A percentile compares a stretch with the other conserved stretches of the same genome.
These are phyloP conservation scores for Starmerella stellata DNA, from an alignment of 805 yeast genomes.

Conservation along the genomic window DNA sequence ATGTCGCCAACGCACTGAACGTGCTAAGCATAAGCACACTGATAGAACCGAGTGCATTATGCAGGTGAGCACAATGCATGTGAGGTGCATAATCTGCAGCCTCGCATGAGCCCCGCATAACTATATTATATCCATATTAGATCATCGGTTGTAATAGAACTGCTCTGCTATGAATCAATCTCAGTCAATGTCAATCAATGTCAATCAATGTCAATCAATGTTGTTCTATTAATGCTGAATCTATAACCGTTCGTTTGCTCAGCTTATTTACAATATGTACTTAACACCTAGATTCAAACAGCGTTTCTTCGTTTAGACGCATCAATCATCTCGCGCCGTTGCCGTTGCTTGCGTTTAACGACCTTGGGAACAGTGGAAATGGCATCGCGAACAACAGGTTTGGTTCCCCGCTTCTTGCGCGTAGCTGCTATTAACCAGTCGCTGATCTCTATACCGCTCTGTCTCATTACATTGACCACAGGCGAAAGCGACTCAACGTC, in stretches of 20 bases:
- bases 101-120: neutral
- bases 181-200: too few relatives aligned
- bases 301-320: slow-evolving; percentile 12
- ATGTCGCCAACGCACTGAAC: too few relatives aligned
- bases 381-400: slow-evolving; percentile 37
- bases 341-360: slow-evolving; percentile 35
- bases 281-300: neutral
- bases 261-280: neutral
- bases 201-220: too few relatives aligned
- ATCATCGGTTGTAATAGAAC: neutral
- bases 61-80: too few relatives aligned
- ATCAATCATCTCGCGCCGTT: slow-evolving; percentile 46
- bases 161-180: neutral
- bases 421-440: slow-evolving; percentile 55
- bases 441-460: slow-evolving; percentile 53
- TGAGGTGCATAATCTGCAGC: too few relatives aligned
- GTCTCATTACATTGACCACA: slow-evolving; percentile 85
- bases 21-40: too few relatives aligned
- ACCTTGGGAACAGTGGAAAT: slow-evolving; percentile 52
- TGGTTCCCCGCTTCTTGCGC: slow-evolving; percentile 4
- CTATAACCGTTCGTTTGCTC: neutral
- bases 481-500: slow-evolving; percentile 61
- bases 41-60: too few relatives aligned
- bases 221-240: neutral
- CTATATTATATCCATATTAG: neutral